phyloP scores from a whole-genome alignment of 164 flowering plant genomes.

The Annona squamosa region DNA sequence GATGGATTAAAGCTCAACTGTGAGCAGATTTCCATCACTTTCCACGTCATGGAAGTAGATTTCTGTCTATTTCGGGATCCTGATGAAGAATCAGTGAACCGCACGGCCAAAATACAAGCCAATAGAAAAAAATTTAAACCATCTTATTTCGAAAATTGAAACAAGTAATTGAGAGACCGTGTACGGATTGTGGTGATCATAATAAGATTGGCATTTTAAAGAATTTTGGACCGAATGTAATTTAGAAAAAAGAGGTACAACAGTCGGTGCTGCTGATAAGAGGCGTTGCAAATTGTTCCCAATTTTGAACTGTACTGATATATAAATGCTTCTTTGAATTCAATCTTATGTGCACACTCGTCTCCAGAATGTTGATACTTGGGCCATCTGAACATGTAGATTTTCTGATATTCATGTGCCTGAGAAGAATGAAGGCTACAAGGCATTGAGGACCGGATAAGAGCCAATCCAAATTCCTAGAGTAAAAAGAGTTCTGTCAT shows the following conservation, averaged over 20 bases:
- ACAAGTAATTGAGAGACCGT: too few species aligned
- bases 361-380: not conserved
- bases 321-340: too few species aligned
- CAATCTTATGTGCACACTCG: not conserved
- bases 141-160: too few species aligned
- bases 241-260: too few species aligned
- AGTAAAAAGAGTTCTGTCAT: not conserved
- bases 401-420: not conserved
- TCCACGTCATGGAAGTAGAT: not conserved
- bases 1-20: not conserved
- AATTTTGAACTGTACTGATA: too few species aligned
- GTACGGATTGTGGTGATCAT: too few species aligned
- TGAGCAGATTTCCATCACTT: not conserved
- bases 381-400: not conserved
- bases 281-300: too few species aligned
- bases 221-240: too few species aligned
- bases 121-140: too few species aligned
- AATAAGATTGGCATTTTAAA: too few species aligned
- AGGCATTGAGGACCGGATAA: not conserved
- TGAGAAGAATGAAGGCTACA: not conserved
- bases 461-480: not conserved
- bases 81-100: not conserved
- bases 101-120: too few species aligned
- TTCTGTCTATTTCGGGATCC: not conserved
- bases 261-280: too few species aligned